Evolutionary conservation across 495 filamentous ascomycete species (phyloP).

Genomic region (Talaromyces ruber): DNA sequence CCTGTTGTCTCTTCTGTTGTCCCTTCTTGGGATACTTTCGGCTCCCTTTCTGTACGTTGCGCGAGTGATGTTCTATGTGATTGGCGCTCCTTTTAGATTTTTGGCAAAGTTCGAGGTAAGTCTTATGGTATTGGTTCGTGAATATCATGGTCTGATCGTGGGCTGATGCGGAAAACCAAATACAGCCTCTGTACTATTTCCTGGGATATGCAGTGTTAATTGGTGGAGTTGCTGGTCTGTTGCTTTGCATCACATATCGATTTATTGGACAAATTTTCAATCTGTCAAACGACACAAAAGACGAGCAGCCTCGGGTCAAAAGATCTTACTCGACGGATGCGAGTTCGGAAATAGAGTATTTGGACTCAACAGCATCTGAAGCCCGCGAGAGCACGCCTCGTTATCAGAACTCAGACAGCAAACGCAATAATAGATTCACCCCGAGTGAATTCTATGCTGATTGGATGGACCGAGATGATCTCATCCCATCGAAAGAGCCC

Average conservation of each 20-base stretch:
- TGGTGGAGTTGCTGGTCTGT: slow-evolving; percentile 42
- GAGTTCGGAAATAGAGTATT: slow-evolving; percentile 3
- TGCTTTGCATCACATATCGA: slow-evolving; percentile 33
- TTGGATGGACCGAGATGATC: slow-evolving; percentile 22
- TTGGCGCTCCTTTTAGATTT: slow-evolving; percentile 32
- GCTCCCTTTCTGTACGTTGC: slow-evolving; percentile 39
- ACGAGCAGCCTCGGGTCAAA: slow-evolving; percentile 3
- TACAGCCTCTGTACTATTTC: slow-evolving; percentile 57
- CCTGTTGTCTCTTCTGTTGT: slow-evolving; percentile 14
- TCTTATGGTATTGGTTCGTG: background rate
- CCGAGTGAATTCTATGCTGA: slow-evolving; percentile 23
- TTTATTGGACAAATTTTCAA: slow-evolving; percentile 7
- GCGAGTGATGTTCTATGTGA: slow-evolving; percentile 22
- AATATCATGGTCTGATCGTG: background rate
- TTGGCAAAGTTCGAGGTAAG: slow-evolving; percentile 58
- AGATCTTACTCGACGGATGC: background rate
- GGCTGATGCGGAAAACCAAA: slow-evolving; percentile 12
- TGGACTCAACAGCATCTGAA: slow-evolving; percentile 1
- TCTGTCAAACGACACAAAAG: background rate
- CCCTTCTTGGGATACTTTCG: slow-evolving; percentile 22
- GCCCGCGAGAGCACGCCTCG: slow-evolving; percentile 4
- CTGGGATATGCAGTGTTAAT: slow-evolving; percentile 50
- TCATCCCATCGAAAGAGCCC: slow-evolving; percentile 15
- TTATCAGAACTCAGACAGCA: slow-evolving; percentile 11
- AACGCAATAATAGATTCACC: slow-evolving; percentile 9